phyloP scores from a whole-genome alignment of 192 early-diverging fungal species.

The Blastocladiella britannica region DNA sequence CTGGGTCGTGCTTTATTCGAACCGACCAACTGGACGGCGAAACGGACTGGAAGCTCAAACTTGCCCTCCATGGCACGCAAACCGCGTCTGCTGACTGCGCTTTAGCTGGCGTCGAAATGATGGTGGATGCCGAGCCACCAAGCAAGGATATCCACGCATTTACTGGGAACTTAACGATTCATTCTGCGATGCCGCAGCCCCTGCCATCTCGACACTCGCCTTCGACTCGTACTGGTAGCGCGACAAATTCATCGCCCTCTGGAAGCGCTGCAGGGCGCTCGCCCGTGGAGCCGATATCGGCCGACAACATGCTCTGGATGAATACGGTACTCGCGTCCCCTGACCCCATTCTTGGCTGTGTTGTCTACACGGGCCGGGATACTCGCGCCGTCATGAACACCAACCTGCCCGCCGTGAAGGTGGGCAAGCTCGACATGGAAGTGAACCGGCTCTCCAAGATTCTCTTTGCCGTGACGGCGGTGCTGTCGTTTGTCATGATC shows the following conservation, averaged over 20 bases:
- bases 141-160: conserved; percentile 89
- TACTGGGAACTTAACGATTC: conserved; percentile 44
- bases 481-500: conserved; percentile 67
- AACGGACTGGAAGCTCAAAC: conserved; percentile 87
- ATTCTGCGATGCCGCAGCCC: conserved; percentile 8
- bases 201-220: too few relatives aligned
- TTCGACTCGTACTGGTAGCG: background rate
- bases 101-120: too few relatives aligned
- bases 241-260: background rate
- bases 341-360: conserved; percentile 64
- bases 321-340: conserved; percentile 88
- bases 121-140: conserved; percentile 52
- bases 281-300: conserved; percentile 46
- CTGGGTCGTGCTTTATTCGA: conserved; percentile 80
- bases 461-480: conserved; percentile 62
- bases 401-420: conserved; percentile 70
- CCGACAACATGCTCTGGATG: conserved; percentile 85
- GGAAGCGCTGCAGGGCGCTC: conserved; percentile 5
- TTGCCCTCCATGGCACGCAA: conserved; percentile 43
- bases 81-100: conserved; percentile 3
- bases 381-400: conserved; percentile 95
- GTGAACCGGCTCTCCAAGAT: conserved; percentile 87
- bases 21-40: conserved; percentile 96
- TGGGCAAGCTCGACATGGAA: conserved; percentile 71
- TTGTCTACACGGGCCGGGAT: conserved; percentile 79